Conservation (phyloP, 75 land plant species). For the Cupressus sempervirens region DNA sequence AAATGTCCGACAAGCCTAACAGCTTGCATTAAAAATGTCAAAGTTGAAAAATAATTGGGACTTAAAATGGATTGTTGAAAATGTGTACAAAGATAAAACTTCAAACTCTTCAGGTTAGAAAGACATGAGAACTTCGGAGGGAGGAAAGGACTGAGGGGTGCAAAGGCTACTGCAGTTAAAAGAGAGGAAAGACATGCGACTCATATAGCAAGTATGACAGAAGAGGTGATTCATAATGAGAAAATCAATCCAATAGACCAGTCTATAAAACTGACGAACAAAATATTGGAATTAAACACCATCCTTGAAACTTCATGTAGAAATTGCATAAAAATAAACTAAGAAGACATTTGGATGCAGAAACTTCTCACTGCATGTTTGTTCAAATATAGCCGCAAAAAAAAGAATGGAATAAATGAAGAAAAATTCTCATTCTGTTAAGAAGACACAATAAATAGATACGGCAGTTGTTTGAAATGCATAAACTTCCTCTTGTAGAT, state of each 20-base stretch:
- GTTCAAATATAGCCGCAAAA: neutral
- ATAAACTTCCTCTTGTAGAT: neutral
- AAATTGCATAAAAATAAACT: neutral
- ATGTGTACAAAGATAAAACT: too few relatives aligned
- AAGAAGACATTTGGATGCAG: neutral
- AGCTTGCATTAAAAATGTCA: too few relatives aligned
- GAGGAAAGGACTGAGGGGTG: too few relatives aligned
- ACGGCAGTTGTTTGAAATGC: neutral
- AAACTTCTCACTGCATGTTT: neutral
- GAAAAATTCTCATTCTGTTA: neutral
- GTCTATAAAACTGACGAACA: neutral
- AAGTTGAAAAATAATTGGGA: too few relatives aligned
- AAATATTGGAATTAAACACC: neutral
- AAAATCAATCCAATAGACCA: neutral
- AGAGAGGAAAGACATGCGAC: too few relatives aligned
- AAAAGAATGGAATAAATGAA: neutral
- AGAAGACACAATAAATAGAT: neutral
- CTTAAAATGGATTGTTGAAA: too few relatives aligned
- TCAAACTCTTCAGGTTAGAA: too few relatives aligned
- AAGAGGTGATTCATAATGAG: too few relatives aligned
- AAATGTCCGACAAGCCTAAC: too few relatives aligned
- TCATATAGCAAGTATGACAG: too few relatives aligned
- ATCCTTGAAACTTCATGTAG: neutral
- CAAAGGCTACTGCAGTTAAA: too few relatives aligned
- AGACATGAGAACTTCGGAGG: too few relatives aligned